These are phyloP conservation scores for Raphanus hybrid DNA, from an alignment of 441 rosid genomes.

Conservation along the genomic window DNA sequence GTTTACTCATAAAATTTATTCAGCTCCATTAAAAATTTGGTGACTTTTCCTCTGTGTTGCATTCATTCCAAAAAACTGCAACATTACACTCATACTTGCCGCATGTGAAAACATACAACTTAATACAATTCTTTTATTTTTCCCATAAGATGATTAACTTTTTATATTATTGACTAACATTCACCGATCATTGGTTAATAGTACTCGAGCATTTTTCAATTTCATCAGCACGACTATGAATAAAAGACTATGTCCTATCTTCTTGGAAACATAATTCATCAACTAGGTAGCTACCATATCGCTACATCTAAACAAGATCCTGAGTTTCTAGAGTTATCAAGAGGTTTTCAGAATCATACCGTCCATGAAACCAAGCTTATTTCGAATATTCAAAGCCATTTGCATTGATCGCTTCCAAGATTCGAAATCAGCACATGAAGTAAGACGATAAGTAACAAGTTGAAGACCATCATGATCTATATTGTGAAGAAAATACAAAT, in stretches of 20 bases:
- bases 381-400: neutral
- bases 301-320: neutral
- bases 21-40: neutral
- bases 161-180: neutral
- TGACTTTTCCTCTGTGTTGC: no score
- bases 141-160: neutral
- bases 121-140: no score
- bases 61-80: no score
- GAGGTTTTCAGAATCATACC: neutral
- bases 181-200: neutral
- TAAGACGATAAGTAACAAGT: neutral
- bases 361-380: neutral
- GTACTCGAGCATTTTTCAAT: neutral
- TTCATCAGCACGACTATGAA: neutral
- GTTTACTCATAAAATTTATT: neutral
- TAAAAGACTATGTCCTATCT: no score
- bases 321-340: neutral
- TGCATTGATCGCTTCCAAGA: neutral
- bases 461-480: neutral
- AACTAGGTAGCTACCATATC: neutral
- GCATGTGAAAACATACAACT: no score
- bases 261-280: no score
- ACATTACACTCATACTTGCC: no score
- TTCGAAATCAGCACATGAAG: neutral
- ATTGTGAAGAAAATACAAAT: neutral